Conservation (phyloP, 106 monocot genomes). For the Platanthera zijinensis region DNA sequence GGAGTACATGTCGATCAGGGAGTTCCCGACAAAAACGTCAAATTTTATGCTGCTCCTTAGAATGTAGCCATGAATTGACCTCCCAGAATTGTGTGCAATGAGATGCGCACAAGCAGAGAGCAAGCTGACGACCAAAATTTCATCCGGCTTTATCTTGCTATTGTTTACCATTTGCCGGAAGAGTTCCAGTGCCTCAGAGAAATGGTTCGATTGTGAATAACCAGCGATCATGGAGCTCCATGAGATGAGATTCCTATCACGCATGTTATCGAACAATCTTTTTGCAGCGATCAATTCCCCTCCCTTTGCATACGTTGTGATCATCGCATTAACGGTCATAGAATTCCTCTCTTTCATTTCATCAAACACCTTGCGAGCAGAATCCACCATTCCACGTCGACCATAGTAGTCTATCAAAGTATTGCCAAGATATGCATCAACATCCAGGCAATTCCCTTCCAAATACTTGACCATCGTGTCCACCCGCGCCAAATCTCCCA, state of each 20-base stretch:
- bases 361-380: constrained; percentile 24
- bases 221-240: constrained; percentile 48
- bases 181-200: constrained; percentile 23
- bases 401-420: constrained; percentile 51
- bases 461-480: constrained; percentile 24
- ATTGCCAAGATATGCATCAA: constrained; percentile 45
- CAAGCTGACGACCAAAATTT: constrained; percentile 26
- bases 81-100: constrained; percentile 22
- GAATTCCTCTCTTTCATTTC: constrained; percentile 37
- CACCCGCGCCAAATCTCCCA: constrained; percentile 35
- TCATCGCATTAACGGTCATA: constrained; percentile 38
- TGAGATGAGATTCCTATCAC: constrained; percentile 32
- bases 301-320: constrained; percentile 26
- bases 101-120: constrained; percentile 46
- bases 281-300: constrained; percentile 29
- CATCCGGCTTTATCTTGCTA: constrained; percentile 29
- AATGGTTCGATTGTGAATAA: constrained; percentile 27
- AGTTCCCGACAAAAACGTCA: constrained; percentile 33
- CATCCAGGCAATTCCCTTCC: constrained; percentile 19
- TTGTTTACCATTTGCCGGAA: constrained; percentile 28
- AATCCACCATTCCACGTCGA: constrained; percentile 15
- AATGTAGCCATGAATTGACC: constrained; percentile 36
- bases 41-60: constrained; percentile 19
- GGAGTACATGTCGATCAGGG: constrained; percentile 41
- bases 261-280: constrained; percentile 31